Conservation (phyloP, 139 green algal species). For the Chlorella vulgaris region DNA sequence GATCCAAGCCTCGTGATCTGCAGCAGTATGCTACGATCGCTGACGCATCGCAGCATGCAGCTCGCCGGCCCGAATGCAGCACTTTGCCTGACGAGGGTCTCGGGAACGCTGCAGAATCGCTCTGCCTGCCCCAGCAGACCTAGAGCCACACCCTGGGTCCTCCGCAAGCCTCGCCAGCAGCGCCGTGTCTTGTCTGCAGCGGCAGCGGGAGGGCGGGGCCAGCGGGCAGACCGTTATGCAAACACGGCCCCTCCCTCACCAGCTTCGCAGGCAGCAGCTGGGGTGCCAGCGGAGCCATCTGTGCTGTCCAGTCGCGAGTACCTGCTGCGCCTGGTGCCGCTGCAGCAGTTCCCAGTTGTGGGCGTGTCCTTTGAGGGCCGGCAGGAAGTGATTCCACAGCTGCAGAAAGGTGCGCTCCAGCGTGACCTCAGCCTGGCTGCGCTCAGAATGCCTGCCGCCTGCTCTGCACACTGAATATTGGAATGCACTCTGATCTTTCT, state of each 20-base stretch:
- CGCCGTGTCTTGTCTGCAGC: neutral
- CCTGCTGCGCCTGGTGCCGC: conserved; percentile 1
- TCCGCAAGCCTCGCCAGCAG: too few relatives aligned
- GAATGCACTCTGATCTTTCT: too few relatives aligned
- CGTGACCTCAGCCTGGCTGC: too few relatives aligned
- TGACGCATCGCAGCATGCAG: too few relatives aligned
- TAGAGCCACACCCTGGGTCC: too few relatives aligned
- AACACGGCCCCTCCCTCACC: neutral
- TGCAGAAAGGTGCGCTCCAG: conserved; percentile 37
- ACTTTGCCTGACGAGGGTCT: too few relatives aligned
- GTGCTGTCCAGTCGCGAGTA: conserved; percentile 13
- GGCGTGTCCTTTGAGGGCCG: conserved; percentile 58
- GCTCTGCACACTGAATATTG: too few relatives aligned
- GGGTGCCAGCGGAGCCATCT: conserved; percentile 5
- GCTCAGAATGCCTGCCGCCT: neutral
- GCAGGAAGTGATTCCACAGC: conserved; percentile 29
- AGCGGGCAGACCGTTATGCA: neutral
- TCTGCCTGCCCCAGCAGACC: too few relatives aligned
- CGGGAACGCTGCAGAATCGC: too few relatives aligned
- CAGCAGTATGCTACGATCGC: too few relatives aligned
- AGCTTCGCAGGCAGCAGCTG: neutral
- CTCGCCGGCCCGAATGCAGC: too few relatives aligned
- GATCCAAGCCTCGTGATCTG: too few relatives aligned
- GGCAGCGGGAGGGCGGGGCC: neutral
- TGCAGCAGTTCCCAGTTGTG: conserved; percentile 38